These are phyloP conservation scores for Oryza officinalis DNA, from an alignment of 176 grass and related monocot genomes.

Conservation along the genomic window DNA sequence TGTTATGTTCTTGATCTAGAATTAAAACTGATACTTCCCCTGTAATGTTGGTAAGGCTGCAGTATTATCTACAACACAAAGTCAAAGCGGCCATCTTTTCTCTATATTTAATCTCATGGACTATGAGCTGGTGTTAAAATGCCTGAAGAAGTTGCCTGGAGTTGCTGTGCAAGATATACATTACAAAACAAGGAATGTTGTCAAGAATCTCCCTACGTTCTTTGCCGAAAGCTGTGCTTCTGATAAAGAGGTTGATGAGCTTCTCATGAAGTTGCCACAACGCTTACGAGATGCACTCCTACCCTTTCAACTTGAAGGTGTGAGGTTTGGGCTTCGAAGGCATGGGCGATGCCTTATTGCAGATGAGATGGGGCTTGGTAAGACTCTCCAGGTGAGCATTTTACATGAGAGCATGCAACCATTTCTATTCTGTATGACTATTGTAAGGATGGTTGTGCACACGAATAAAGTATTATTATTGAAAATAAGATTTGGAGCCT, in stretches of 20 bases:
- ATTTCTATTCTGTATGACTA: conserved; percentile 1
- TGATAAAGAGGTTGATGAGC: conserved; percentile 71
- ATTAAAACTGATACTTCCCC: conserved; percentile 24
- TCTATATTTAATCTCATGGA: conserved; percentile 80
- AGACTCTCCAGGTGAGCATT: conserved; percentile 79
- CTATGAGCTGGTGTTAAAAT: conserved; percentile 67
- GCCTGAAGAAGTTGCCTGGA: conserved; percentile 68
- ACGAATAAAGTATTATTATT: conserved; percentile 15
- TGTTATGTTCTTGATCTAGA: conserved; percentile 25
- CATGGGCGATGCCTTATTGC: conserved; percentile 83
- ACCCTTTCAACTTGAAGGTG: conserved; percentile 89
- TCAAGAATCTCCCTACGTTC: conserved; percentile 49
- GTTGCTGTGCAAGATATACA: conserved; percentile 68
- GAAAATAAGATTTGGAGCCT: conserved; percentile 4
- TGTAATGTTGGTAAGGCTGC: conserved; percentile 53
- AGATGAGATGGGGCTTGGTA: conserved; percentile 98
- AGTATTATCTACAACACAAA: conserved; percentile 59
- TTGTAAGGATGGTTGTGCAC: neutral
- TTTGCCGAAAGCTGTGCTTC: conserved; percentile 41
- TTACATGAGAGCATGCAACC: conserved; percentile 2
- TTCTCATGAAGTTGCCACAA: conserved; percentile 63
- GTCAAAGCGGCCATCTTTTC: conserved; percentile 58
- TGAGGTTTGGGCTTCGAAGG: conserved; percentile 80
- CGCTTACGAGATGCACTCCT: conserved; percentile 61
- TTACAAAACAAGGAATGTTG: conserved; percentile 53